Conservation (phyloP, 306 rosid genomes). For the Begonia loranthoides region DNA sequence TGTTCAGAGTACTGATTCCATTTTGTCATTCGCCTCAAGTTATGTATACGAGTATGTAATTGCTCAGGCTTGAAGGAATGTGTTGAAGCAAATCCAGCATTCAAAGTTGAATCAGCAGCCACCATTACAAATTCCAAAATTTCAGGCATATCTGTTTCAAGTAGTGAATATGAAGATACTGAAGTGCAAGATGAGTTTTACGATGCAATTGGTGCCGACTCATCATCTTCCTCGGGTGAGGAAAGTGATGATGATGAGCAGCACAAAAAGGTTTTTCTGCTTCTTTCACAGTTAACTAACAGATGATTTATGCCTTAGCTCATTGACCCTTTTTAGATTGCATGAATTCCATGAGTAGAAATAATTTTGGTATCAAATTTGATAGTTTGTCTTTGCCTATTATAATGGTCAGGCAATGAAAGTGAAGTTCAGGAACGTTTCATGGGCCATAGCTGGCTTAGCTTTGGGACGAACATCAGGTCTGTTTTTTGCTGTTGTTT, state of each 20-base stretch:
- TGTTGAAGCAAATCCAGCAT: conserved; percentile 64
- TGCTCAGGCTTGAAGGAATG: conserved; percentile 81
- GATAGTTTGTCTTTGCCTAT: no score
- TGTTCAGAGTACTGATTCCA: no score
- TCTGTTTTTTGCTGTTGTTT: conserved; percentile 4
- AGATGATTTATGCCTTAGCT: no score
- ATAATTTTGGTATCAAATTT: no score
- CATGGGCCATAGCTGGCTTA: conserved; percentile 29
- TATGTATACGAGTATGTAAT: neutral
- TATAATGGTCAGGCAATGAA: conserved; percentile 22
- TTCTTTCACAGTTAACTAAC: neutral
- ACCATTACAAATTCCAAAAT: conserved; percentile 34
- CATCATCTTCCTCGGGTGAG: conserved; percentile 41
- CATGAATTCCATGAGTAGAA: no score
- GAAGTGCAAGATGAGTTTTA: conserved; percentile 74
- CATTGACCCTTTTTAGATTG: no score
- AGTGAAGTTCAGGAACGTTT: conserved; percentile 38
- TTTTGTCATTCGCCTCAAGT: no score
- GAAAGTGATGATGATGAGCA: conserved; percentile 14
- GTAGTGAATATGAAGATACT: conserved; percentile 30
- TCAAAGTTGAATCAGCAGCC: conserved; percentile 26
- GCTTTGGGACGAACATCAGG: conserved; percentile 31
- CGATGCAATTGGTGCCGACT: conserved; percentile 65
- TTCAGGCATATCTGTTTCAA: conserved; percentile 30
- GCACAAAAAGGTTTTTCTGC: conserved; percentile 20